phyloP scores from a whole-genome alignment of 73 alveolate species.

The Uronychia setigera region DNA sequence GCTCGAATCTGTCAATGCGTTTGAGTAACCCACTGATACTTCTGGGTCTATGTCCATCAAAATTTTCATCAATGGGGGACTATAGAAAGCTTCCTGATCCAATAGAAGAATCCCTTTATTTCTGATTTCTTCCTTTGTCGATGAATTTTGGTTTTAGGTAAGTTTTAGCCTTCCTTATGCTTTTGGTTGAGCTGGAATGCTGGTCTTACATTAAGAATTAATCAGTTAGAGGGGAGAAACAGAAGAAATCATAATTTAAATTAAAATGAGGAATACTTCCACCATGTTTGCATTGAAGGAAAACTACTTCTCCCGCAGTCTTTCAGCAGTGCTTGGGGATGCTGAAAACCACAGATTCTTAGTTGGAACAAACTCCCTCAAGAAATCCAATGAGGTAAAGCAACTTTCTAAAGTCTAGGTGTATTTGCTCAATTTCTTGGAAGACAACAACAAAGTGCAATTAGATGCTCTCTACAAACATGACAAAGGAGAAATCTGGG shows the following conservation, averaged over 20 bases:
- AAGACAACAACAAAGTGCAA: constrained; percentile 39
- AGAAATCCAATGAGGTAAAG: constrained; percentile 9
- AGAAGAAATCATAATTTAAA: not conserved
- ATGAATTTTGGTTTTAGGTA: not conserved
- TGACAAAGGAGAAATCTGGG: constrained; percentile 36
- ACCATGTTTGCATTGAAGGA: constrained; percentile 46
- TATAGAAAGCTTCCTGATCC: not conserved
- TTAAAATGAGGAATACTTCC: constrained; percentile 25
- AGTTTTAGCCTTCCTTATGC: not conserved
- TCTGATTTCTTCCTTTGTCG: not conserved
- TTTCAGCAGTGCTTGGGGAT: constrained; percentile 48
- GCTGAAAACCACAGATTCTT: constrained; percentile 34
- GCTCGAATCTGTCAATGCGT: not conserved
- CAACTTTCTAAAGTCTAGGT: constrained; percentile 9
- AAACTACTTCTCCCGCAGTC: constrained; percentile 33
- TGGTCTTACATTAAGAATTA: not conserved
- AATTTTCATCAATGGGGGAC: not conserved
- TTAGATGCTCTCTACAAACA: constrained; percentile 27
- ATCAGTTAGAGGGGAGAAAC: too few species aligned
- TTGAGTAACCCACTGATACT: not conserved
- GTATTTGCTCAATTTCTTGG: constrained; percentile 33
- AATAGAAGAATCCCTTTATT: not conserved
- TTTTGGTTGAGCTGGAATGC: not conserved
- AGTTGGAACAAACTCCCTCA: constrained; percentile 41
- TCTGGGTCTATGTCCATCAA: not conserved